These are phyloP conservation scores for Calonectria fujianensis DNA, from an alignment of 2,329 filamentous ascomycete genomes.

Conservation along the genomic window DNA sequence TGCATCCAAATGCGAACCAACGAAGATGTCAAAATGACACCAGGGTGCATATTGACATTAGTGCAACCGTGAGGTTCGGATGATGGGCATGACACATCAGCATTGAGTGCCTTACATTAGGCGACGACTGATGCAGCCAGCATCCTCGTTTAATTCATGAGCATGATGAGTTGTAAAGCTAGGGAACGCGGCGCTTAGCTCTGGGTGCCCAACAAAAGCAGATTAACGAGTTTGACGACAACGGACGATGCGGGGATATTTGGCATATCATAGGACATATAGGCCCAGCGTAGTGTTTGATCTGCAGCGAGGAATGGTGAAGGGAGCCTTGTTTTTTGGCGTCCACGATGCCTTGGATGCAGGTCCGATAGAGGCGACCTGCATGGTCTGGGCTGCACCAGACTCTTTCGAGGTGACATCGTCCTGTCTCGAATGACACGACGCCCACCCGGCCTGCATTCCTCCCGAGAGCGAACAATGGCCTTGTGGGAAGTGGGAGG, in stretches of 20 bases:
- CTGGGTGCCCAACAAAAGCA: conserved; percentile 14
- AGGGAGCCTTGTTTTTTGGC: conserved; percentile 14
- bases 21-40: background rate
- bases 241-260: conserved; percentile 36
- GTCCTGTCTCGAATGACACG: background rate
- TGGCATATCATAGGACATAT: conserved; percentile 7
- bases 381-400: conserved; percentile 14
- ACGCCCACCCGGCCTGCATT: conserved; percentile 22
- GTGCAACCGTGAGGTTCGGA: conserved; percentile 37
- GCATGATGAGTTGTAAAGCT: conserved; percentile 13
- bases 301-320: conserved; percentile 22
- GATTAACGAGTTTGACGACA: conserved; percentile 37
- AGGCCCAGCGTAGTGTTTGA: conserved; percentile 26
- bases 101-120: conserved; percentile 29
- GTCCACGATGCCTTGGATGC: conserved; percentile 7
- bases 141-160: conserved; percentile 18
- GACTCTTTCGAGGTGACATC: conserved; percentile 11
- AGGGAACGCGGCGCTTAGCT: background rate
- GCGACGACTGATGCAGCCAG: conserved; percentile 31
- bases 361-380: background rate
- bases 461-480: conserved; percentile 22
- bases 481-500: background rate
- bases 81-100: conserved; percentile 28
- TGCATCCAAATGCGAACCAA: conserved; percentile 33
- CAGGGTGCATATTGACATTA: conserved; percentile 3